phyloP scores from a whole-genome alignment of 441 rosid genomes.

The Erodium trifolium region DNA sequence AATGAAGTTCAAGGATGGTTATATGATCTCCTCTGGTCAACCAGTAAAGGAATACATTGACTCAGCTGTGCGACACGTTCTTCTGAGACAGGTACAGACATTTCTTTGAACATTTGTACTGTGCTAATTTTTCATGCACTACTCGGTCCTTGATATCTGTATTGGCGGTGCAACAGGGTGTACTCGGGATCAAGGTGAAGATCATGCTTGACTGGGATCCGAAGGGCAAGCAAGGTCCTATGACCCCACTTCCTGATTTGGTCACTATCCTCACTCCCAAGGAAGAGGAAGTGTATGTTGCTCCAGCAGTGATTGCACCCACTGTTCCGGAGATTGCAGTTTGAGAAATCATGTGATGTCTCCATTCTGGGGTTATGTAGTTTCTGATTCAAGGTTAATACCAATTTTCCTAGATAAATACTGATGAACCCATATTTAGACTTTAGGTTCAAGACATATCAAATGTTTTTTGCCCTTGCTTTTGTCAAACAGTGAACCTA shows the following conservation, averaged over 20 bases:
- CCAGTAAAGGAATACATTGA: slow-evolving; percentile 60
- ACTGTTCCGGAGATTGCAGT: too few species aligned
- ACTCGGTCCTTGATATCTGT: too few species aligned
- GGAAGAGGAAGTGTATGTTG: not conserved
- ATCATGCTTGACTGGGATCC: slow-evolving; percentile 2
- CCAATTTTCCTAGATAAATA: too few species aligned
- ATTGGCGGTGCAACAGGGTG: not conserved
- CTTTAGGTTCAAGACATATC: too few species aligned
- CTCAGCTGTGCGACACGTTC: slow-evolving; percentile 56
- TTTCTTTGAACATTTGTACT: too few species aligned
- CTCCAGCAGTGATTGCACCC: not conserved
- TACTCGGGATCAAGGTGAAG: not conserved
- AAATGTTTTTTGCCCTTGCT: too few species aligned
- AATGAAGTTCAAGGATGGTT: slow-evolving; percentile 77
- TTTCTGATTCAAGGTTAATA: too few species aligned
- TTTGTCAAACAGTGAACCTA: too few species aligned
- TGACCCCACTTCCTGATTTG: not conserved
- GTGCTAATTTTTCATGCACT: too few species aligned
- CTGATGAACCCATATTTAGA: too few species aligned
- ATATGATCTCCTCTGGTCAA: slow-evolving; percentile 71
- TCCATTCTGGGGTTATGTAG: too few species aligned
- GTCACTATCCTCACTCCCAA: not conserved
- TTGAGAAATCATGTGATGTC: too few species aligned
- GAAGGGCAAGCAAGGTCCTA: not conserved
- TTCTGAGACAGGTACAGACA: slow-evolving; percentile 42